A percentile compares a stretch with the other conserved stretches of the same genome.
Conservation (phyloP, 768 basidiomycete species). For the Pulveroboletus sp. region DNA sequence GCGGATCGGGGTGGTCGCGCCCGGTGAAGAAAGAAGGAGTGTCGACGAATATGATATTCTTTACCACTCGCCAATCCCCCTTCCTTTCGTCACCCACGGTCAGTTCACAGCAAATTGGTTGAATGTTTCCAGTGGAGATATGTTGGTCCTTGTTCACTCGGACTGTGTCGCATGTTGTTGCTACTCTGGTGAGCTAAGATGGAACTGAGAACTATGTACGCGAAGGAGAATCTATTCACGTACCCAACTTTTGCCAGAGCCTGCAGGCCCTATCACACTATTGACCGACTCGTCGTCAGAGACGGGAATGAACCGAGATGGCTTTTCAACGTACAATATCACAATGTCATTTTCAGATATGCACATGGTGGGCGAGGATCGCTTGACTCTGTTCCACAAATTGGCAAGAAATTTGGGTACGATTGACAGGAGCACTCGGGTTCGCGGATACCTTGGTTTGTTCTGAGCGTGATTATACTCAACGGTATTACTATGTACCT, state of each 20-base stretch:
- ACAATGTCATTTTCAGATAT: slow-evolving; percentile 18
- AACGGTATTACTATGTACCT: no score
- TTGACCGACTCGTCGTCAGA: background rate
- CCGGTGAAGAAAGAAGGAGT: no score
- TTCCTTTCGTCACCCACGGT: no score
- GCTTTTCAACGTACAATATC: slow-evolving; percentile 14
- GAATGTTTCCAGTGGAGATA: slow-evolving; percentile 5
- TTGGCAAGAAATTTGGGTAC: no score
- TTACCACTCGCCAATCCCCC: no score
- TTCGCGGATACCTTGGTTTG: no score
- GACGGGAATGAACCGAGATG: background rate
- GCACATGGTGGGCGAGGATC: background rate
- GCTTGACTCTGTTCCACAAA: no score
- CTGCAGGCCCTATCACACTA: slow-evolving; percentile 19
- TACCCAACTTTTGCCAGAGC: slow-evolving; percentile 22
- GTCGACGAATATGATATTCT: no score
- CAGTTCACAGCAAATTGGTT: no score
- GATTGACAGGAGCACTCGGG: no score
- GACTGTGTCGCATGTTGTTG: slow-evolving; percentile 3
- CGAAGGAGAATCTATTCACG: background rate
- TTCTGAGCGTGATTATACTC: no score
- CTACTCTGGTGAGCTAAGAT: slow-evolving; percentile 14
- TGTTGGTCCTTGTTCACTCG: background rate
- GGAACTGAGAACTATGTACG: background rate
- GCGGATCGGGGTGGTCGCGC: no score